Conservation (phyloP, 2,329 filamentous ascomycete genomes). For the Aspergillus sp. region DNA sequence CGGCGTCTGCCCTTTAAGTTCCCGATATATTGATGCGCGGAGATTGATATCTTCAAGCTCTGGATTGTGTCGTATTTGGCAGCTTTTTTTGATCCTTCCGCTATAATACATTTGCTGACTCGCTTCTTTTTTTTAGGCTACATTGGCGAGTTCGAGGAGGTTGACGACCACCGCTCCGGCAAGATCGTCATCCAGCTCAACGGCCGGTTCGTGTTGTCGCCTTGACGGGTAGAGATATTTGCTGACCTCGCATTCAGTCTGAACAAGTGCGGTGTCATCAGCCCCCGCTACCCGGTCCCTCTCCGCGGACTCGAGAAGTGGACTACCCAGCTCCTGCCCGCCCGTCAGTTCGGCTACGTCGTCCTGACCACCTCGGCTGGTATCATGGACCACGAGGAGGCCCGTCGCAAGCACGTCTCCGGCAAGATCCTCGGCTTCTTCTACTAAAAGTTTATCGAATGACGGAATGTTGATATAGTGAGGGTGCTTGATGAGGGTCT, state of each 20-base stretch:
- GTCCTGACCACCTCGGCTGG: slow-evolving; percentile 98
- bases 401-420: slow-evolving; percentile 94
- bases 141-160: slow-evolving; percentile 99
- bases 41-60: slow-evolving; percentile 93
- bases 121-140: slow-evolving; percentile 56
- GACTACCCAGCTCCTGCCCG: slow-evolving; percentile 97
- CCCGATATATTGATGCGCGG: slow-evolving; percentile 89
- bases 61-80: slow-evolving; percentile 56
- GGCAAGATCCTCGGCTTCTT: slow-evolving; percentile 99
- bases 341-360: slow-evolving; percentile 99
- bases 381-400: slow-evolving; percentile 99
- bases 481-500: slow-evolving; percentile 15
- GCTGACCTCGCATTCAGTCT: no score
- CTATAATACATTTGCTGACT: slow-evolving; percentile 68
- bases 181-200: slow-evolving; percentile 99
- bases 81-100: no score
- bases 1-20: slow-evolving; percentile 99
- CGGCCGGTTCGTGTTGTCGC: no score
- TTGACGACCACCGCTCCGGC: slow-evolving; percentile 98
- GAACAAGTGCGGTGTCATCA: slow-evolving; percentile 99
- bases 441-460: slow-evolving; percentile 56
- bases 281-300: slow-evolving; percentile 97
- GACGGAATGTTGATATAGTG: slow-evolving; percentile 17
- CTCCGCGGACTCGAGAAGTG: slow-evolving; percentile 98
- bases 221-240: no score